Evolutionary conservation across 192 early-diverging fungal genomes (phyloP).

Genomic region (Umbelopsis ramanniana): DNA sequence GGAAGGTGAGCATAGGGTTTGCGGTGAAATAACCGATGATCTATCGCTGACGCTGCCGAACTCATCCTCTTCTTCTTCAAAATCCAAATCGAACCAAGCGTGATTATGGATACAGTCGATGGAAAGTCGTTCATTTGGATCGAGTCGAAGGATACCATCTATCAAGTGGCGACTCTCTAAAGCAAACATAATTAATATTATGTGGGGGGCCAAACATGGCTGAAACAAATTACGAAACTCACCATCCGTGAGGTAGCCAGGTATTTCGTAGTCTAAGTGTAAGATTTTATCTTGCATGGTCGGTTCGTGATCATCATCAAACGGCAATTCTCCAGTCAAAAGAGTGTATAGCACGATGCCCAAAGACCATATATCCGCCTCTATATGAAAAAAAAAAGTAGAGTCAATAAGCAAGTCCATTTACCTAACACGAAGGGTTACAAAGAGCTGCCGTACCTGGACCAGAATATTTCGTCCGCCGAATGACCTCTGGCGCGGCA

Average conservation of each 20-base stretch:
- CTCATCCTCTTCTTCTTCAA: constrained; percentile 37
- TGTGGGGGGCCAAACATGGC: not conserved
- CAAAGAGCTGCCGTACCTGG: constrained; percentile 67
- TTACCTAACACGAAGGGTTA: no score
- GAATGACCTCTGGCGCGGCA: constrained; percentile 83
- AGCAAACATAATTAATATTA: not conserved
- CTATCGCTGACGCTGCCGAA: constrained; percentile 26
- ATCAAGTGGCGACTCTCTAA: constrained; percentile 69
- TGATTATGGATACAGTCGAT: constrained; percentile 70
- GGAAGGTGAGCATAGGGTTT: constrained; percentile 29
- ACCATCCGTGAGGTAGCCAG: constrained; percentile 63
- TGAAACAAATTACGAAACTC: not conserved
- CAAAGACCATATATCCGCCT: constrained; percentile 94
- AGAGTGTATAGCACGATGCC: constrained; percentile 92
- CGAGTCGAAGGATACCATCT: constrained; percentile 62
- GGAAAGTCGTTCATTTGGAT: constrained; percentile 66
- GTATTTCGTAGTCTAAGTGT: constrained; percentile 74
- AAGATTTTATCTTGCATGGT: constrained; percentile 73
- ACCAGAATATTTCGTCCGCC: constrained; percentile 77
- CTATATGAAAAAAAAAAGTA: constrained; percentile 44
- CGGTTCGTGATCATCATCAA: constrained; percentile 80
- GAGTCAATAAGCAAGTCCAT: no score
- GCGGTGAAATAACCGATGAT: constrained; percentile 37
- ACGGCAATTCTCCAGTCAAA: constrained; percentile 80
- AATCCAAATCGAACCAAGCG: constrained; percentile 56